A percentile compares a stretch with the other conserved stretches of the same genome.
Evolutionary conservation across 805 yeast genomes (phyloP).

Genomic region (Saturnispora galanensis): DNA sequence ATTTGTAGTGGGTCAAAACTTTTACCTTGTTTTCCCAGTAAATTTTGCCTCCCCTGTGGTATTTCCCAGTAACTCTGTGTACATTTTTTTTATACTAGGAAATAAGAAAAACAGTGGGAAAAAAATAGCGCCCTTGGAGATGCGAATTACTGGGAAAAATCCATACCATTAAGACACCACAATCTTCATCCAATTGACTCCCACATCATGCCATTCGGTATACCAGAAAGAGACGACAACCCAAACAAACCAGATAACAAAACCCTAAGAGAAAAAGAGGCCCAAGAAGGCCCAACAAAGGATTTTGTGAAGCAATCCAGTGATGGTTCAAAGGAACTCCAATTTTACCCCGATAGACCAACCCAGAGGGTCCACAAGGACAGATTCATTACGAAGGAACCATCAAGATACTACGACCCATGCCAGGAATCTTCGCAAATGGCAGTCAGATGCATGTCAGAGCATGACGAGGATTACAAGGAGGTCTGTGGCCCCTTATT

Average conservation of each 20-base stretch:
- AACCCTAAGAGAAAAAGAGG: slow-evolving; percentile 17
- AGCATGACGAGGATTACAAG: slow-evolving; percentile 61
- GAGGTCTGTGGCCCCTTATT: slow-evolving; percentile 70
- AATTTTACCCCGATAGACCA: slow-evolving; percentile 85
- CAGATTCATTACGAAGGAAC: slow-evolving; percentile 62
- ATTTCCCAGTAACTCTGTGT: no score
- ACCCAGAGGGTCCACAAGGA: slow-evolving; percentile 57
- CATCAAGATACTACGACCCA: slow-evolving; percentile 85
- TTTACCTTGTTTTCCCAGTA: no score
- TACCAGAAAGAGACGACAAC: slow-evolving; percentile 13
- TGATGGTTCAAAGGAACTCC: slow-evolving; percentile 39
- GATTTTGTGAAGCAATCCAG: slow-evolving; percentile 38
- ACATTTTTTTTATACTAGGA: no score
- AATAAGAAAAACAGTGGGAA: no score
- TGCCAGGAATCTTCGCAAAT: slow-evolving; percentile 84
- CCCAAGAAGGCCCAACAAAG: slow-evolving; percentile 25
- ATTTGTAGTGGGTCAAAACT: not conserved
- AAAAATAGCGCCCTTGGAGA: no score
- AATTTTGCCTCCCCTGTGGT: no score
- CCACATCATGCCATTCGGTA: slow-evolving; percentile 3
- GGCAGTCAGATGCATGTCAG: slow-evolving; percentile 74
- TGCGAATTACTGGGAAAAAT: no score
- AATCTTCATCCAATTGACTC: no score
- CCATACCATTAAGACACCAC: no score
- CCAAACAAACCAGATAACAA: slow-evolving; percentile 19